Evolutionary conservation across 768 basidiomycete species (phyloP), one percentile per base, ranked within the genome.

Genomic region (Kwoniella botswanensis): DNA sequence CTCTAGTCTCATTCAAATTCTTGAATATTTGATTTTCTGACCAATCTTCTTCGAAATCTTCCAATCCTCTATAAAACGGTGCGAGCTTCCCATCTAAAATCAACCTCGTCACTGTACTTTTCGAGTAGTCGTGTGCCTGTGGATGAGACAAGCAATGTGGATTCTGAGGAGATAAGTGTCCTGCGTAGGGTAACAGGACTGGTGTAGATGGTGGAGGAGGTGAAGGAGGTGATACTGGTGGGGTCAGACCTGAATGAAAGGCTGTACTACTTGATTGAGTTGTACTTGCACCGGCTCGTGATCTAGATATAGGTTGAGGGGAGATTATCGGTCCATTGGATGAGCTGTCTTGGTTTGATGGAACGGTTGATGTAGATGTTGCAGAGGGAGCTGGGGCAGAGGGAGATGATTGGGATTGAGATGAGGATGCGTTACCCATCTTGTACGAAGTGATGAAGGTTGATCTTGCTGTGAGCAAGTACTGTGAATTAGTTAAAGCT

Each of bases 61-160:
- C 94, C 55, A 99, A 87, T 13, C 97, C 96, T 44, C 94, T 89
- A 83, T 98, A 98, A 85, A 98, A 98, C 1, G 97, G 97, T 0
- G 95, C 94, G 53, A 99, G 88, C 78, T 88, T 90, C 82, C 93
- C 90, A 76, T 92, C 90, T 78, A 90, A 86, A 82, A 99, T 94
- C 80, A 96, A 88, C 84, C 92, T 90, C 71, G 91, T 90, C 73
- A 96, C 94, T 70, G 92, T 85, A 65, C 88, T 83, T 76, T 94
- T 92, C 82, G 93, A 94, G 91, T 94, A 98, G 85, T 98, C 95
- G 79, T 88, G 88, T 21, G 70, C 72, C 35, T 81, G 79, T 12
- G 76, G 76, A 58, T 74, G 77, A 0, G 78, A 71, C 29, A 80
- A 72, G 4, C 81, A 77, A 43, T 81, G 81, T 1, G 76, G 79